Evolutionary conservation across 768 basidiomycete species (phyloP).

Genomic region (Russula abietina): DNA sequence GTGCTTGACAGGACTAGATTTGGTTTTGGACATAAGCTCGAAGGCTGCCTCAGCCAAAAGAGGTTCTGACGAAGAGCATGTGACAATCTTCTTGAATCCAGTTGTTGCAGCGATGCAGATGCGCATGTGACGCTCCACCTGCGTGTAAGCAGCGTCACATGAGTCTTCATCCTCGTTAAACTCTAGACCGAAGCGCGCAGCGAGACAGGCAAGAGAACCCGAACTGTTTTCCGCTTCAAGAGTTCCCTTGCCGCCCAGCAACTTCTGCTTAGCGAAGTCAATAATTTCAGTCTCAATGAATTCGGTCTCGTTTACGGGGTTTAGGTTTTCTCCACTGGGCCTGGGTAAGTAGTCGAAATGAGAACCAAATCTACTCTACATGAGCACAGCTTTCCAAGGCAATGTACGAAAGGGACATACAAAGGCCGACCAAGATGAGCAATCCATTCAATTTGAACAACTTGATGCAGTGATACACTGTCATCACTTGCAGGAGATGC

Average conservation of each 20-base stretch:
- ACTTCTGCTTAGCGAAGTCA: background rate
- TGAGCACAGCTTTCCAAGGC: too few species aligned
- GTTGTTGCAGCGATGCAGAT: background rate
- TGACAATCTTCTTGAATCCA: background rate
- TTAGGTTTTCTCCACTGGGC: too few species aligned
- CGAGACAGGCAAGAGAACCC: background rate
- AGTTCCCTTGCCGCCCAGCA: background rate
- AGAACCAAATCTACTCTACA: too few species aligned
- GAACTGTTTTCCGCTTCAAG: fast-evolving
- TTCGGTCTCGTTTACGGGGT: too few species aligned
- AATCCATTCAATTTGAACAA: too few species aligned
- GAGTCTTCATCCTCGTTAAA: background rate
- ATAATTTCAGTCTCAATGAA: too few species aligned
- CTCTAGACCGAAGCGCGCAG: background rate
- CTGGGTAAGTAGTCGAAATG: too few species aligned
- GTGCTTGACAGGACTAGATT: background rate
- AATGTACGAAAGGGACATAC: too few species aligned
- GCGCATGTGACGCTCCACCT: background rate
- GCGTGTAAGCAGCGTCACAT: background rate
- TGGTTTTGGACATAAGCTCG: too few species aligned
- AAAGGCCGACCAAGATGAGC: too few species aligned
- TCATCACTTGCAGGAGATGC: too few species aligned
- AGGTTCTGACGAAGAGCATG: background rate
- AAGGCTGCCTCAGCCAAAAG: background rate
- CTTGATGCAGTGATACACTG: too few species aligned